Base-by-base conservation (phyloP, 2,329 filamentous ascomycete species). In the Aquanectria penicillioides region DNA sequence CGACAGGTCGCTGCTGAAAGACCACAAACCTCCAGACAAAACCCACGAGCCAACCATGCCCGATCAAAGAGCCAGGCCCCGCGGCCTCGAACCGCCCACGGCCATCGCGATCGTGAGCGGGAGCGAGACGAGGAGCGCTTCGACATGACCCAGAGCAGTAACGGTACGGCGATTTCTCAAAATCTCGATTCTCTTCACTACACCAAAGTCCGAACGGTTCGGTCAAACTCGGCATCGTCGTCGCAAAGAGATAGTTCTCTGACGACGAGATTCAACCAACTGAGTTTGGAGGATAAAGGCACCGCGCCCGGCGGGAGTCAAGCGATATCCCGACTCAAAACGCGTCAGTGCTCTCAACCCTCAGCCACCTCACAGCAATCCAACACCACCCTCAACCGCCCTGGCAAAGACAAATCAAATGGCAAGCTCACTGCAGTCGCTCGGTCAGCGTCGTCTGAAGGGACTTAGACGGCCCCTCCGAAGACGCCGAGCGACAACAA, bases 11-110 rank as follows among this genome's bases (percentile, higher is more conserved):
- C 75, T 5, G 68, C 76, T 58, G 75, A 80, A 72, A 83, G 85
- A 51, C 80, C 84, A 3, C 80, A 85, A 61, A 81, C 84, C 6
- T 78, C 86, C 29, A 76, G 85, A 64, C 76, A 77, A 20, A 79
- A 75, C 41, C 76, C 70, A 62, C 81, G 83, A 60, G 75, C 82
- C 37, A 77, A 80, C 51, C 82, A 81, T 68, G 71, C 78, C 55
- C 77, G 83, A 58, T 75, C 76, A 13, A 76, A 75, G 56, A 79
- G 73, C 53, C 73, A 78, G 38, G 69, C 70, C 4, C 69, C 72
- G 63, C 73, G 73, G 67, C 75, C 77, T 48, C 69, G 69, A 62
- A 77, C 77, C 68, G 73, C 74, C 71, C 74, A 75, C 74, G 82
- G 71, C 71, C 75, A 70, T 49, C 74, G 77, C 63, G 61, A 80